Base-by-base conservation (phyloP, 1,284 basidiomycete genomes). In the Fomitopsis schrenkii region DNA sequence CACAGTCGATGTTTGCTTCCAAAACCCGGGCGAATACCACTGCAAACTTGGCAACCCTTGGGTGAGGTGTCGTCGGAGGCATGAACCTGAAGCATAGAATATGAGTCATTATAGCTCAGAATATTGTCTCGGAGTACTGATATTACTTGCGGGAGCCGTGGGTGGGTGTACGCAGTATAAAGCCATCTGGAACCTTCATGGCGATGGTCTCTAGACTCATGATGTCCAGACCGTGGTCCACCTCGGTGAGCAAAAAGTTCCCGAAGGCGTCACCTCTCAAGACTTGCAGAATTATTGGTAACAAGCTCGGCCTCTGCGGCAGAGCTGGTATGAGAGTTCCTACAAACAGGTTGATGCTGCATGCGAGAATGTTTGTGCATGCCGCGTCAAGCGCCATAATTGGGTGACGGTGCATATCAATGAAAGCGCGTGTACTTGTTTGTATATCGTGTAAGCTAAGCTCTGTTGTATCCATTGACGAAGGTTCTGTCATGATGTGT, bases 181-280 rank as follows among this genome's bases (percentile, higher is more conserved):
- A 77, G 17, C 60, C 63, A 2, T 74, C 77, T 9, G 58, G 45
- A 1, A 71, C 68, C 28, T 71, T 59, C 2, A 66, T 70, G 0
- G 74, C 76, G 1, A 70, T 74, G 0, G 77, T 78, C 62, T 77
- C 75, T 0, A 78, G 55, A 55, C 74, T 71, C 26, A 64, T 41
- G 1, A 67, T 70, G 50, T 79, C 76, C 1, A 79, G 64, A 15
- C 77, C 77, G 52, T 78, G 77, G 0, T 68, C 75, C 2, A 75
- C 63, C 62, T 77, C 77, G 0, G 77, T 74, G 46, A 79, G 60
- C 46, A 68, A 65, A 59, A 70, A 77, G 36, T 76, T 46, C 12
- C 50, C 50, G 6, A 53, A 35, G 50, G 40, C 3, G 4, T 35
- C 41, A 15, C 48, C 41, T 6, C 22, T n/a, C 15, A 59, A 38